A percentile compares a stretch with the other conserved stretches of the same genome.
Conservation (phyloP, 2,329 filamentous ascomycete species). For the Neofusicoccum kwambonambiense region DNA sequence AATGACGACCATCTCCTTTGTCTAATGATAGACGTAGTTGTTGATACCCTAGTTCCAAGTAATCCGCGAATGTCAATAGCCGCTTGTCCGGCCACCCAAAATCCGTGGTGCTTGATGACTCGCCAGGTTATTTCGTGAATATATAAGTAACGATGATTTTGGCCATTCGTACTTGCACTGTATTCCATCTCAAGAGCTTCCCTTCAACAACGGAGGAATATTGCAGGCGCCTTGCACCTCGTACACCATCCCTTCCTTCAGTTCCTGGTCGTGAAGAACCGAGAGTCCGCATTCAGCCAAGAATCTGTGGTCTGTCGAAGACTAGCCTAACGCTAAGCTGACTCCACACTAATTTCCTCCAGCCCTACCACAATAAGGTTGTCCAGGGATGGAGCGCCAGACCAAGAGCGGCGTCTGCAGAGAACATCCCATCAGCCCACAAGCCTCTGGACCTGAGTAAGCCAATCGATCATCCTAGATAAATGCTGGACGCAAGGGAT, state of each 20-base stretch:
- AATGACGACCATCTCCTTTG: neutral
- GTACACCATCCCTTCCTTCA: neutral
- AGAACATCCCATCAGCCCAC: too few relatives aligned
- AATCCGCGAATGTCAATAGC: too few relatives aligned
- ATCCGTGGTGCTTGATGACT: too few relatives aligned
- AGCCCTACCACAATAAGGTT: neutral
- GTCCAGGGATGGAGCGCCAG: neutral
- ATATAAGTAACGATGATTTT: too few relatives aligned
- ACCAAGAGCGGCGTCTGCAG: neutral
- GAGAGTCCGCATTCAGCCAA: neutral
- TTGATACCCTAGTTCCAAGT: too few relatives aligned
- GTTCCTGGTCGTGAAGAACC: neutral
- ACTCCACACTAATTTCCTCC: neutral
- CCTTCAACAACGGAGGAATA: too few relatives aligned
- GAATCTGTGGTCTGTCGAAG: neutral
- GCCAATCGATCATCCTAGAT: neutral
- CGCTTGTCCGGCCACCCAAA: too few relatives aligned
- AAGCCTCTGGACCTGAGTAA: too few relatives aligned
- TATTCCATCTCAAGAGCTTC: too few relatives aligned
- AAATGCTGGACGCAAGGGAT: neutral
- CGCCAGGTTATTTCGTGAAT: too few relatives aligned
- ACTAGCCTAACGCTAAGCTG: neutral
- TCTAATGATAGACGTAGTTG: neutral
- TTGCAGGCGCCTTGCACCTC: too few relatives aligned
- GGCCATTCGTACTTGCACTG: too few relatives aligned